Evolutionary conservation across 208 protist genomes (phyloP), one percentile per base, ranked within the genome.

Genomic region (Leptomonas pyrrhocoris): DNA sequence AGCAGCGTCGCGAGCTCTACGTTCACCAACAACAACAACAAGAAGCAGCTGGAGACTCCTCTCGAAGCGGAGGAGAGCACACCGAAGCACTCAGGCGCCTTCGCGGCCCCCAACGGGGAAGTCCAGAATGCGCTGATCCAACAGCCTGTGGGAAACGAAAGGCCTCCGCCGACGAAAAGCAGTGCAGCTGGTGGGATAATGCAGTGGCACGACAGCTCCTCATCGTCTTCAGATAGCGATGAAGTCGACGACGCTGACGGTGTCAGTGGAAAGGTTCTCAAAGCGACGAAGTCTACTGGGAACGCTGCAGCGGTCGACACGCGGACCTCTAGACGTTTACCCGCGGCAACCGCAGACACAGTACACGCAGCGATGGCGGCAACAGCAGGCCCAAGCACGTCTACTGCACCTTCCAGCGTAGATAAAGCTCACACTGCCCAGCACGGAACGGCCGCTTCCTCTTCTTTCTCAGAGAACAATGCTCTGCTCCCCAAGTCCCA

Each of bases 191-290:
- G 19, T 0, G n/a, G 31, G 5, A 30, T 38, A 1, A 63, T 63
- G 42, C 58, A 38, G 42, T 63, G 58, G 58, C 42, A 51, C 23
- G 58, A 51, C 43, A 51, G 16, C 58, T 16, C 42, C 7, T 63
- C 58, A n/a, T 63, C 58, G 27, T 63, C 38, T 4, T 51, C 42
- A 11, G 43, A 42, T 18, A 25, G 31, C 18, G 31, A 58, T 9
- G 31, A 58, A 30, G 38, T 31, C 16, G 45, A 50, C 15, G 45
- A 54, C 16, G 28, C 38, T 6, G 43, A 36, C 21, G 55, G n/a
- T 55, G 53, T 7, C 12, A 51, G 30, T 42, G n/a, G 53, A 27
- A 48, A 7, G 3, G 34, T 9, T 38, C 9, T 38, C 7, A 38
- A 38, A 38, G 12, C 15, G 23, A 28, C 15, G 23, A 53, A 53